Base-by-base conservation (phyloP, 1,284 basidiomycete genomes). In the Sanghuangporus baumii region DNA sequence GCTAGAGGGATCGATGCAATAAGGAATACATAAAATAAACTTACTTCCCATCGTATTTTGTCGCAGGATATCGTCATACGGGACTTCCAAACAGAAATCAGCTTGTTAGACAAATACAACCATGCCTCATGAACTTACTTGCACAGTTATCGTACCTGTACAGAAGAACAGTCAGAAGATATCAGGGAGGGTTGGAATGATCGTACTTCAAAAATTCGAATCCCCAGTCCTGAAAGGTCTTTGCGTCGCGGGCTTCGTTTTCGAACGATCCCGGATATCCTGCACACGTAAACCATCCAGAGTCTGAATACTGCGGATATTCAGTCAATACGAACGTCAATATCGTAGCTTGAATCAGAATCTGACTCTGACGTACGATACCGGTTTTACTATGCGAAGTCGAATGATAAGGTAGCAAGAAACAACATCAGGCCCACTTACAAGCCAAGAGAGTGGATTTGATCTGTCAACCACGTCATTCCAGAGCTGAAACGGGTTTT, bases 281-380 rank as follows among this genome's bases (percentile, higher is more conserved):
- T 14, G 75, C 76, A 65, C 81, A 83, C 1, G 81, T 83, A 65
- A 75, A 77, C 81, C 80, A 83, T 18, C 81, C 81, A 11, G 81
- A 79, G 64, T 82, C 80, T 58, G 79, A 75, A 63, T 83, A 83
- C 80, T 81, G 57, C 9, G 56, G 31, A 55, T 18, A 60, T 23
- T 7, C n/a, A 16, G 1, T 20, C n/a, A 48, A 41, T 31, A 40
- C 36, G 31, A 11, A 20, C 3, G 55, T 18, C 11, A 34, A 18
- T 69, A 75, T 74, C 31, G 74, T 73, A 6, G 72, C 71, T 71
- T 76, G 71, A 12, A 14, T 12, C 12, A 43, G n/a, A 12, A n/a
- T 14, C 12, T 43, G 48, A 73, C 26, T 31, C 26, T 31, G 74
- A 59, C 51, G 64, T 66, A 83, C 81, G 59, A 84, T 83, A 11